Evolutionary conservation across 2,329 filamentous ascomycete genomes (phyloP).

Genomic region (Colletotrichum costaricense): DNA sequence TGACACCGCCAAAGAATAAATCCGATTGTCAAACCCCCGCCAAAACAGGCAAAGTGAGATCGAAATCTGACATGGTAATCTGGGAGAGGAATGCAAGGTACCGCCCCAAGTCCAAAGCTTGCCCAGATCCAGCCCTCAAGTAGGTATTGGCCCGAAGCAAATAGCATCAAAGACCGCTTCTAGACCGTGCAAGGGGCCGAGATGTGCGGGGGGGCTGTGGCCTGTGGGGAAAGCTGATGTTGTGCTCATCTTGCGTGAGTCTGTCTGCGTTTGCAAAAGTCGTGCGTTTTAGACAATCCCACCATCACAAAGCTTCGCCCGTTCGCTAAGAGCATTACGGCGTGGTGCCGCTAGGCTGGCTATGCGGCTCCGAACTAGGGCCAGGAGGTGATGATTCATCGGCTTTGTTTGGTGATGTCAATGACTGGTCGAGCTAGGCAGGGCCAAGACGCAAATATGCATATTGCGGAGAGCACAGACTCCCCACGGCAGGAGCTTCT

Average conservation of each 20-base stretch:
- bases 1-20: not conserved
- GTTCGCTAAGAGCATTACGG: not conserved
- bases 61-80: conserved; percentile 30
- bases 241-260: not conserved
- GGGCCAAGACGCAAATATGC: not conserved
- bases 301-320: not conserved
- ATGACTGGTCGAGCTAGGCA: not conserved
- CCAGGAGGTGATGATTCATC: conserved; percentile 29
- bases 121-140: not conserved
- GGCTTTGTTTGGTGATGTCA: conserved; percentile 28
- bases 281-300: not conserved
- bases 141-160: not conserved
- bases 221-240: not conserved
- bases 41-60: not conserved
- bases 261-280: not conserved
- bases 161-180: not conserved
- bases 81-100: not conserved
- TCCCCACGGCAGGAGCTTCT: not conserved
- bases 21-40: not conserved
- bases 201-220: not conserved
- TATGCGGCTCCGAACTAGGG: not conserved
- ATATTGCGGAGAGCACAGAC: conserved; percentile 19
- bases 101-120: not conserved
- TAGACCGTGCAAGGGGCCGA: not conserved
- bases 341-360: not conserved